phyloP scores from a whole-genome alignment of 495 filamentous ascomycete genomes.

The Podospora sp. region DNA sequence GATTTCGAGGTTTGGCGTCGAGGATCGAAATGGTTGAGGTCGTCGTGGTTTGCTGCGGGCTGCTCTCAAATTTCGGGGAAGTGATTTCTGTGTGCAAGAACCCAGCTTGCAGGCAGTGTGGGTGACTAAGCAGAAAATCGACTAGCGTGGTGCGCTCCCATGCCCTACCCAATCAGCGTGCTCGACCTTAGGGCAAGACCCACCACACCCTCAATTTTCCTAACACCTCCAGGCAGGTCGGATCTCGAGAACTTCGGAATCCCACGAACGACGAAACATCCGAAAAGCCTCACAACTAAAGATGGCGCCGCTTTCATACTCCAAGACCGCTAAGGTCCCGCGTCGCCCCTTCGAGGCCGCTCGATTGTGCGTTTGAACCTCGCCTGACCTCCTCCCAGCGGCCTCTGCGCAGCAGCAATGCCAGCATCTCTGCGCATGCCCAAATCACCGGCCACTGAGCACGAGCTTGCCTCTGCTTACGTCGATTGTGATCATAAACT shows the following conservation, averaged over 20 bases:
- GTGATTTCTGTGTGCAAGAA: constrained; percentile 31
- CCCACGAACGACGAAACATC: constrained; percentile 3
- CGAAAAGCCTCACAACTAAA: constrained; percentile 45
- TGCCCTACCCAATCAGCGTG: constrained; percentile 8
- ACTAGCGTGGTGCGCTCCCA: constrained; percentile 36
- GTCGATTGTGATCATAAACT: constrained; percentile 72
- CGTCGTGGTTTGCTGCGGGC: constrained; percentile 37
- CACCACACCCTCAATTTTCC: constrained; percentile 45
- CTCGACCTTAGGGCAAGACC: constrained; percentile 29
- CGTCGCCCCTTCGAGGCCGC: constrained; percentile 91
- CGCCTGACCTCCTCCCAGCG: constrained; percentile 27
- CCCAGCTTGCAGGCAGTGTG: constrained; percentile 32
- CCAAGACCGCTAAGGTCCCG: constrained; percentile 98
- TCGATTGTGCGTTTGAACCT: constrained; percentile 72
- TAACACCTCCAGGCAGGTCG: constrained; percentile 10
- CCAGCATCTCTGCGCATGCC: constrained; percentile 41
- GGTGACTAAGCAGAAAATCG: constrained; percentile 37
- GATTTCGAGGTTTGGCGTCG: constrained; percentile 41
- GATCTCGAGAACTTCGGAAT: constrained; percentile 18
- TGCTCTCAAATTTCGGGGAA: constrained; percentile 37
- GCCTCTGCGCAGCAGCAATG: constrained; percentile 47
- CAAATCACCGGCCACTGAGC: constrained; percentile 87
- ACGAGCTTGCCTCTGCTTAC: constrained; percentile 95
- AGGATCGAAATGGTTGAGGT: constrained; percentile 41
- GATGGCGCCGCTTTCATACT: constrained; percentile 69